These are phyloP conservation scores for Erysimum cheiri DNA, from an alignment of 441 rosid species.

Conservation along the genomic window DNA sequence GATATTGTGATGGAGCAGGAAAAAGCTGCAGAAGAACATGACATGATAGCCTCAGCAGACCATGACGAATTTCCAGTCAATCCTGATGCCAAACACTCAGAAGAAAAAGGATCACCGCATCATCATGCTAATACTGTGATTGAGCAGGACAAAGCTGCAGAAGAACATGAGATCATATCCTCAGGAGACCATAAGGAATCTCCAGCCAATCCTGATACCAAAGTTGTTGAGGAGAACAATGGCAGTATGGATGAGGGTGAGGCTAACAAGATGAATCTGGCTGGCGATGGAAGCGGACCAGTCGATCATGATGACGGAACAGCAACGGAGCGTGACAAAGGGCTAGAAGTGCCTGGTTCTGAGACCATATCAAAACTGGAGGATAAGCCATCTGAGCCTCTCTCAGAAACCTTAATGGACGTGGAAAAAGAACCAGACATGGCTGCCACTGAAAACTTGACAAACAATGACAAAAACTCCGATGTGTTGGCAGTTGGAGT, in stretches of 20 bases:
- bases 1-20: slow-evolving; percentile 22
- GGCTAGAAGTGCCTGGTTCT: slow-evolving; percentile 29
- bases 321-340: slow-evolving; percentile 28
- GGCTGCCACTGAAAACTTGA: slow-evolving; percentile 28
- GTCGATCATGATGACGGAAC: slow-evolving; percentile 19
- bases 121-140: slow-evolving; percentile 7
- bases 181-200: slow-evolving; percentile 22
- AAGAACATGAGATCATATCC: slow-evolving; percentile 27
- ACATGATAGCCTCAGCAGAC: slow-evolving; percentile 32
- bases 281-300: slow-evolving; percentile 24
- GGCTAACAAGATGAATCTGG: slow-evolving; percentile 14
- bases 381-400: slow-evolving; percentile 40
- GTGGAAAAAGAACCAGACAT: slow-evolving; percentile 42
- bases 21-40: slow-evolving; percentile 30
- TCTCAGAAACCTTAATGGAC: slow-evolving; percentile 35
- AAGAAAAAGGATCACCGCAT: slow-evolving; percentile 3
- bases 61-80: slow-evolving; percentile 10
- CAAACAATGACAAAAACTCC: slow-evolving; percentile 21
- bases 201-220: slow-evolving; percentile 30
- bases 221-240: slow-evolving; percentile 31
- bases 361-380: slow-evolving; percentile 27
- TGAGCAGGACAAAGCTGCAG: slow-evolving; percentile 30
- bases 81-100: slow-evolving; percentile 15
- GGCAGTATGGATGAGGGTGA: slow-evolving; percentile 16
- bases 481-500: slow-evolving; percentile 35